A percentile compares a stretch with the other conserved stretches of the same genome.
These are phyloP conservation scores for Phytophthora quininea DNA, from an alignment of 352 stramenopile species.

Conservation along the genomic window DNA sequence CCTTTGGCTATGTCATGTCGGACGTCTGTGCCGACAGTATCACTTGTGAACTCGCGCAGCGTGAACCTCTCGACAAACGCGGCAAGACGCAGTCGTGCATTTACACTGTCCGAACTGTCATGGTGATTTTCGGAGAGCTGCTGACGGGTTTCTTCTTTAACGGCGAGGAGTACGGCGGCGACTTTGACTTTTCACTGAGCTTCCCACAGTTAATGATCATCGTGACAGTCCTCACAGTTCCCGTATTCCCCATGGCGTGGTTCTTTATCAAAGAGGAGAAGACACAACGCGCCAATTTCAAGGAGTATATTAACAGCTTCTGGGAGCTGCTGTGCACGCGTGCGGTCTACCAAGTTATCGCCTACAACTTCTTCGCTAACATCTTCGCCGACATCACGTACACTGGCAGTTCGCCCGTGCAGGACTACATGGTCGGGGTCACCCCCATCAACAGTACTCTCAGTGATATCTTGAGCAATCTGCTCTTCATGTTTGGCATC, in stretches of 20 bases:
- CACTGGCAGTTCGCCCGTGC: slow-evolving; percentile 30
- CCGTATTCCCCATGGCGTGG: slow-evolving; percentile 40
- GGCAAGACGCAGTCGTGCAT: slow-evolving; percentile 45
- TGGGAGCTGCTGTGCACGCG: slow-evolving; percentile 44
- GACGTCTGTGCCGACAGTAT: slow-evolving; percentile 64
- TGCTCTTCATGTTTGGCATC: slow-evolving; percentile 37
- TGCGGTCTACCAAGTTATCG: slow-evolving; percentile 51
- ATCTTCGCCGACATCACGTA: slow-evolving; percentile 42
- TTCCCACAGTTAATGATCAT: slow-evolving; percentile 42
- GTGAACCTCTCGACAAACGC: slow-evolving; percentile 32
- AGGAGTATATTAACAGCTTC: slow-evolving; percentile 34
- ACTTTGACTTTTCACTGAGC: slow-evolving; percentile 50
- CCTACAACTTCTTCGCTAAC: slow-evolving; percentile 46
- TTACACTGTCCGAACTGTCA: slow-evolving; percentile 39
- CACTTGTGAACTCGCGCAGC: slow-evolving; percentile 41
- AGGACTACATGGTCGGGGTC: slow-evolving; percentile 37
- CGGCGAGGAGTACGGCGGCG: slow-evolving; percentile 46
- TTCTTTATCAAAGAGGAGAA: slow-evolving; percentile 52
- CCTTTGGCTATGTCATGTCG: slow-evolving; percentile 60
- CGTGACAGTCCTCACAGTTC: slow-evolving; percentile 24
- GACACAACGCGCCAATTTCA: slow-evolving; percentile 21
- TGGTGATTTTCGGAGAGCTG: slow-evolving; percentile 34
- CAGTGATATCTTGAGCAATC: slow-evolving; percentile 33
- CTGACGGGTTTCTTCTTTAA: slow-evolving; percentile 52
- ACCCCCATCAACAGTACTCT: slow-evolving; percentile 43